Base-by-base conservation (phyloP, 768 basidiomycete species). In the Thelephora ganbajun region DNA sequence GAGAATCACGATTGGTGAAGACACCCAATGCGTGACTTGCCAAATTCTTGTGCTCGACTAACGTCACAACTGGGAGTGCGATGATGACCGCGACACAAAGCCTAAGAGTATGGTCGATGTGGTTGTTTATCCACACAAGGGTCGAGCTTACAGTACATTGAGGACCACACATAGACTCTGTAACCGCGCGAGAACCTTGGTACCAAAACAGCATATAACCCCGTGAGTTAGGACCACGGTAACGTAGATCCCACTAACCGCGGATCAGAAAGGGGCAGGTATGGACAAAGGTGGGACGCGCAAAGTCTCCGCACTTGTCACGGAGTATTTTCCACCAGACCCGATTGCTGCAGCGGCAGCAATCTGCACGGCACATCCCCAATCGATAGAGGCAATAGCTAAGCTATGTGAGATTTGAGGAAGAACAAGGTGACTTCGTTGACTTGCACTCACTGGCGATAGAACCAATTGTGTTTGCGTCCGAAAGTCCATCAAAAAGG, bases 121-220 rank as follows among this genome's bases (percentile, higher is more conserved):
- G 39, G 9, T 9, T 18, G 3, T n/a, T 18, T 14, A 11, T 14
- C 39, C 6, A 14, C 14, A 41, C 4, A 18, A 4, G 41, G 30
- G 19, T 4, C 11, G 11, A 14, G 65, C 80, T 49, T 59, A 80
- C 79, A 75, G 45, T 22, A 86, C 61, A 56, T 88, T 88, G 36
- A 88, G 66, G n/a, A 74, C 53, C 18, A 86, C 74, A 54, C 81
- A 88, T 7, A 82, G 60, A 16, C 71, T 77, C 58, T 89, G 86
- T 12, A 88, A 55, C 23, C 83, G 69, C 1, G 85, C 85, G 14
- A 89, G 66, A 26, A 79, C 45, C 7, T 67, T 59, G 1, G 84
- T 84, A 13, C 75, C 82, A 13, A 86, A 66, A 52, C 80, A 80
- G 54, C 83, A 86, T 20, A 83, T 58, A 1, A 78, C 50, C 0